Evolutionary conservation across 2,329 filamentous ascomycete species (phyloP).

Genomic region (Epichloe hybrida): DNA sequence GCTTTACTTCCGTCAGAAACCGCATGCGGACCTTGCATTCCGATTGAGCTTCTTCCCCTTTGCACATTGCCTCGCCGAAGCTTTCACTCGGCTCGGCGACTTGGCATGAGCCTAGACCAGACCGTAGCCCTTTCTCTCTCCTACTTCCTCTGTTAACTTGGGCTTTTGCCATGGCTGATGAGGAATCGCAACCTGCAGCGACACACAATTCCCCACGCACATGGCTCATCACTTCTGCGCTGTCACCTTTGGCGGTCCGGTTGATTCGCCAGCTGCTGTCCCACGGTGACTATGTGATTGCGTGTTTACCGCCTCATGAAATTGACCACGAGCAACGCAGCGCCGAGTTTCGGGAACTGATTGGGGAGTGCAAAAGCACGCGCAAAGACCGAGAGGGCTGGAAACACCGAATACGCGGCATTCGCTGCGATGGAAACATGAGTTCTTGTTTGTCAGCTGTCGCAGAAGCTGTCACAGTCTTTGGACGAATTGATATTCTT

Average conservation of each 20-base stretch:
- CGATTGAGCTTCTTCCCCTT: neutral
- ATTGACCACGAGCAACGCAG: slow-evolving; percentile 65
- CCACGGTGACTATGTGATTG: slow-evolving; percentile 86
- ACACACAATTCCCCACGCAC: slow-evolving; percentile 66
- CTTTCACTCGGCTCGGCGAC: no score
- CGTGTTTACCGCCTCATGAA: slow-evolving; percentile 66
- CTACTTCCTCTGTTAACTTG: neutral
- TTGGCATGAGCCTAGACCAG: no score
- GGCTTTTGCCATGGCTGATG: slow-evolving; percentile 17
- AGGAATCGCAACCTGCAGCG: slow-evolving; percentile 27
- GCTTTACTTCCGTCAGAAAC: neutral
- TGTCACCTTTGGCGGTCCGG: slow-evolving; percentile 73
- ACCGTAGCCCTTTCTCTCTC: no score
- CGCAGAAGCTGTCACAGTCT: slow-evolving; percentile 71
- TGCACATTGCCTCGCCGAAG: neutral
- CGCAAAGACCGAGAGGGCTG: slow-evolving; percentile 60
- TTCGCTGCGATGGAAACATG: slow-evolving; percentile 50
- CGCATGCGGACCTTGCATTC: neutral
- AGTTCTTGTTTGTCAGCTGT: slow-evolving; percentile 72
- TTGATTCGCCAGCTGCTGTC: slow-evolving; percentile 68
- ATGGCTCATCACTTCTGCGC: slow-evolving; percentile 82
- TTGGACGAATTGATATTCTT: slow-evolving; percentile 79
- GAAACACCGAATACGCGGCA: slow-evolving; percentile 61
- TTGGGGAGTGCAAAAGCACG: slow-evolving; percentile 52
- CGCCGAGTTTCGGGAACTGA: slow-evolving; percentile 66